These are phyloP conservation scores for Oleoguttula mirabilis DNA, from an alignment of 495 filamentous ascomycete genomes.

Conservation along the genomic window DNA sequence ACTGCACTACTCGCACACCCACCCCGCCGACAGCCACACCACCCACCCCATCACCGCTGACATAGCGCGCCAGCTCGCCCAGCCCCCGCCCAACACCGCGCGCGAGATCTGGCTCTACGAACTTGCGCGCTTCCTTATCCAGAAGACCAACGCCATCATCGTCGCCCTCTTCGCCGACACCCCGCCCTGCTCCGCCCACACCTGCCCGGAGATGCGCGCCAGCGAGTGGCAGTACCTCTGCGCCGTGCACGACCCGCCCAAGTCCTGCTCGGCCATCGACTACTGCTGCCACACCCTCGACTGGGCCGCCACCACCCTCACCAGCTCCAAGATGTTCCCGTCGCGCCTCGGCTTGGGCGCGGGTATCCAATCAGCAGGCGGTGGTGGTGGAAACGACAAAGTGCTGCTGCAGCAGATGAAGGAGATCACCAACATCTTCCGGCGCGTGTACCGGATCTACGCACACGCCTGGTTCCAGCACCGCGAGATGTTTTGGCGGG, in stretches of 20 bases:
- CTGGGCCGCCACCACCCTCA: constrained; percentile 86
- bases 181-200: constrained; percentile 71
- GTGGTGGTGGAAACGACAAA: constrained; percentile 3
- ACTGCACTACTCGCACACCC: constrained; percentile 69
- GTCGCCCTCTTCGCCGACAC: constrained; percentile 82
- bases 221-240: constrained; percentile 98
- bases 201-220: constrained; percentile 96
- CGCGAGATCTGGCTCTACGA: constrained; percentile 92
- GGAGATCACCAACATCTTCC: constrained; percentile 86
- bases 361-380: constrained; percentile 42
- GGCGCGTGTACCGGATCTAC: constrained; percentile 88
- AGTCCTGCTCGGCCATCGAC: constrained; percentile 92
- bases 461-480: constrained; percentile 99
- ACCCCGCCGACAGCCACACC: constrained; percentile 49
- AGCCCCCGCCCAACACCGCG: constrained; percentile 67
- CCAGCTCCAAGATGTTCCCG: constrained; percentile 82
- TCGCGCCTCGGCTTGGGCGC: constrained; percentile 65
- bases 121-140: constrained; percentile 84
- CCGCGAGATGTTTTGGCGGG: constrained; percentile 84
- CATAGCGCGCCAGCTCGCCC: constrained; percentile 59
- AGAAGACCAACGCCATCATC: constrained; percentile 83
- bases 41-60: constrained; percentile 63
- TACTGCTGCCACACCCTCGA: constrained; percentile 98
- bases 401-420: constrained; percentile 47
- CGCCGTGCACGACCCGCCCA: constrained; percentile 90